phyloP scores from a whole-genome alignment of 2,329 filamentous ascomycete genomes.

The Pseudogymnoascus sp. region DNA sequence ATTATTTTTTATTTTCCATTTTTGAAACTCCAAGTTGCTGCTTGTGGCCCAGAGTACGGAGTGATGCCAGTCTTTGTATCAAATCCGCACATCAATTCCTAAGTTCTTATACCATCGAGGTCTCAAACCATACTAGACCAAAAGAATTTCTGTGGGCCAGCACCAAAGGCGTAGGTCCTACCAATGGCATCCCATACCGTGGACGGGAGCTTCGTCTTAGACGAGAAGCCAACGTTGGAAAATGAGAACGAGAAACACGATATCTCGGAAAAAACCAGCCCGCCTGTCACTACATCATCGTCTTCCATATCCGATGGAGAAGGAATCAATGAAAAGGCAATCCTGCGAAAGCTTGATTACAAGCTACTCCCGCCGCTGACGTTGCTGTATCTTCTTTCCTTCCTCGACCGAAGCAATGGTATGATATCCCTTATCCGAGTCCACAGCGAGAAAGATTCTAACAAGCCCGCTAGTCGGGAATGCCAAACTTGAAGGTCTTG shows the following conservation, averaged over 20 bases:
- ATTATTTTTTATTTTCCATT: neutral
- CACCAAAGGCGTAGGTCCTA: neutral
- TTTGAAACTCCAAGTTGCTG: neutral
- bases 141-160: neutral
- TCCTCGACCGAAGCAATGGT: constrained; percentile 52
- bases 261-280: neutral
- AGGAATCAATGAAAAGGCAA: constrained; percentile 44
- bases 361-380: constrained; percentile 47
- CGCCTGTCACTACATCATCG: neutral
- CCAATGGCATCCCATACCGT: neutral
- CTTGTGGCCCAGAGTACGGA: neutral
- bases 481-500: constrained; percentile 48
- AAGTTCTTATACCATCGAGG: neutral
- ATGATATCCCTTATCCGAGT: constrained; percentile 31
- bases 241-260: neutral
- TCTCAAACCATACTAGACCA: neutral
- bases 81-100: neutral
- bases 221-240: neutral
- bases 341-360: constrained; percentile 50
- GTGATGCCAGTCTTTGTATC: neutral
- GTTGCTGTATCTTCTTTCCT: constrained; percentile 48
- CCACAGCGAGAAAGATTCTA: neutral
- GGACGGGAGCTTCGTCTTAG: neutral
- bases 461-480: constrained; percentile 44
- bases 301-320: neutral